Conservation (phyloP, 2,329 filamentous ascomycete genomes). For the Scedosporium aurantiacum region DNA sequence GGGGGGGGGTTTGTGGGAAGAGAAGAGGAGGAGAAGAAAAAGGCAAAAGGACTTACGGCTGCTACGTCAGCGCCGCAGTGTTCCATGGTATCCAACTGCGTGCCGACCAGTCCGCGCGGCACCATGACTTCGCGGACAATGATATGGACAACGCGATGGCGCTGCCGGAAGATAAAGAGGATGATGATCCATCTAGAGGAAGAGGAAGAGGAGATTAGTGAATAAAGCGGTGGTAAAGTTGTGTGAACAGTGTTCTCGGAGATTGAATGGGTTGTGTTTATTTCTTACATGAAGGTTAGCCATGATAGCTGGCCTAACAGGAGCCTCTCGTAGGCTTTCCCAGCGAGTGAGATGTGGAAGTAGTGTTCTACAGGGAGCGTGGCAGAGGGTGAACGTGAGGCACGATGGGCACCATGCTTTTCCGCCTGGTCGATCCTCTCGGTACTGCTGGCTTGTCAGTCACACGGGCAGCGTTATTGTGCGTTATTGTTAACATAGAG, state of each 20-base stretch:
- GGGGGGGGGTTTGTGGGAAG: background rate
- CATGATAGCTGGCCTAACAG: constrained; percentile 7
- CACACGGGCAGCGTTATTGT: background rate
- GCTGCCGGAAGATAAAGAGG: constrained; percentile 55
- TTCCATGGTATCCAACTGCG: constrained; percentile 60
- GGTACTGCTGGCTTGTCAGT: constrained; percentile 35
- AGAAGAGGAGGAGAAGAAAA: background rate
- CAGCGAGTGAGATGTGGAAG: constrained; percentile 62
- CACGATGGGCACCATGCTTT: constrained; percentile 41
- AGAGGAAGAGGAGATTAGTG: constrained; percentile 18
- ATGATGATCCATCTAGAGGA: constrained; percentile 30
- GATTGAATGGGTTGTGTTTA: no score
- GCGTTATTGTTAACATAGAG: background rate
- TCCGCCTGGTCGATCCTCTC: constrained; percentile 60
- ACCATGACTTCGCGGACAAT: constrained; percentile 61
- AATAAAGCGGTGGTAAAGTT: no score
- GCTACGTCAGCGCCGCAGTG: constrained; percentile 53
- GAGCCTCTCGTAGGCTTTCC: constrained; percentile 55
- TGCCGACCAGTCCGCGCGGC: constrained; percentile 57
- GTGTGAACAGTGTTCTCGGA: no score
- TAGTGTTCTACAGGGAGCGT: constrained; percentile 55
- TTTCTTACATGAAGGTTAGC: constrained; percentile 7
- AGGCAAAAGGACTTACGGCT: constrained; percentile 18
- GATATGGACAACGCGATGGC: constrained; percentile 57
- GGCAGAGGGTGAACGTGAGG: constrained; percentile 29